Evolutionary conservation across 768 basidiomycete genomes (phyloP).

Genomic region (Russula olivacea): DNA sequence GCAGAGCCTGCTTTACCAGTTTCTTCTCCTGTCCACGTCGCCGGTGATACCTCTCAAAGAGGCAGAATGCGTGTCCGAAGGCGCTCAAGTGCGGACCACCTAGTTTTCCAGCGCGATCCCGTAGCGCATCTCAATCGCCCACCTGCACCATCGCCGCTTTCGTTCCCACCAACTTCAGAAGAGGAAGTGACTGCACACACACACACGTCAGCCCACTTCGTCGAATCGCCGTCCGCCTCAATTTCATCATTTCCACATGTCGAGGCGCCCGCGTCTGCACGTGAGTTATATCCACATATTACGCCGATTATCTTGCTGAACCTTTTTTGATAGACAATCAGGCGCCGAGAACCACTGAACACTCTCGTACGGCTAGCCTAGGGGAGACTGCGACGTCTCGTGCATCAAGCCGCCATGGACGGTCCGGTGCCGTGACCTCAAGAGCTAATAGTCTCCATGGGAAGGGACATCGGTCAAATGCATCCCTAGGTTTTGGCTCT

Average conservation of each 20-base stretch:
- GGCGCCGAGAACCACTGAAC: not conserved
- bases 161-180: slow-evolving; percentile 21
- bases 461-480: not conserved
- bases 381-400: not conserved
- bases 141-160: slow-evolving; percentile 33
- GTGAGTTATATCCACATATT: not conserved
- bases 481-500: slow-evolving; percentile 5
- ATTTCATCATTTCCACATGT: not conserved
- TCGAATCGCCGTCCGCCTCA: slow-evolving; percentile 2
- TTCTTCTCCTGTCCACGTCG: not conserved
- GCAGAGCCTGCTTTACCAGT: not conserved
- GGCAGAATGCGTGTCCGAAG: slow-evolving; percentile 28
- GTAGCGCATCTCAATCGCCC: slow-evolving; percentile 28
- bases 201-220: slow-evolving; percentile 1
- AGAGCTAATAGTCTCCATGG: not conserved
- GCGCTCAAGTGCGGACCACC: slow-evolving; percentile 33
- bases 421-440: not conserved
- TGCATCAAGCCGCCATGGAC: not conserved
- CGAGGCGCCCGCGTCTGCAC: not conserved
- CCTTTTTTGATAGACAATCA: not conserved
- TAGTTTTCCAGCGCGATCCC: slow-evolving; percentile 30
- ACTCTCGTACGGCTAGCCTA: not conserved
- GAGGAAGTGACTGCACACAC: slow-evolving; percentile 1
- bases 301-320: not conserved
- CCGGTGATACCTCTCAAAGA: slow-evolving; percentile 19